phyloP scores from a whole-genome alignment of 2,329 filamentous ascomycete species.

The Dactylellina cionopaga region DNA sequence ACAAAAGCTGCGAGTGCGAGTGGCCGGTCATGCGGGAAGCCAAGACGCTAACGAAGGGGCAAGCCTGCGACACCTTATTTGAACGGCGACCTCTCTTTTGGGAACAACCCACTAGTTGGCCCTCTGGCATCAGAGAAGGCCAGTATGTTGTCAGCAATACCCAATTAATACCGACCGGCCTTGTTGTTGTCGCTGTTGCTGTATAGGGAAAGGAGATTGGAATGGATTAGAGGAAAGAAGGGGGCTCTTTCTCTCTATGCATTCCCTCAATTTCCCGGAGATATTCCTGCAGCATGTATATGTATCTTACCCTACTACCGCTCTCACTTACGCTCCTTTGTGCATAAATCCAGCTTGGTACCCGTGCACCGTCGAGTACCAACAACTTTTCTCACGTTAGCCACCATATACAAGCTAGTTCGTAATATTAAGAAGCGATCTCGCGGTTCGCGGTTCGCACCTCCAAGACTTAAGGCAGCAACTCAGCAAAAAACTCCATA shows the following conservation, averaged over 20 bases:
- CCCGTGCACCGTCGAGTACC: no score
- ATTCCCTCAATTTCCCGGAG: constrained; percentile 15
- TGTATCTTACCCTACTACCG: neutral
- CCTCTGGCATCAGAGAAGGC: constrained; percentile 32
- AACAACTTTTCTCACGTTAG: no score
- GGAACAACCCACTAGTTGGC: constrained; percentile 25
- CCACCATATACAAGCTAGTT: no score
- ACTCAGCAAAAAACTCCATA: neutral
- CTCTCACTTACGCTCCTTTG: neutral
- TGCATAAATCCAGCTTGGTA: no score
- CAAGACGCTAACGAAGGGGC: constrained; percentile 45
- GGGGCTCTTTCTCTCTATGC: no score
- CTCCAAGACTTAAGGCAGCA: constrained; percentile 24
- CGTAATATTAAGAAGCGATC: no score
- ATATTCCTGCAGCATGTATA: constrained; percentile 10
- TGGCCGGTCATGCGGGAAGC: constrained; percentile 42
- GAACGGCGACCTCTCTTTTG: constrained; percentile 52
- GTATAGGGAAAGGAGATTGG: neutral
- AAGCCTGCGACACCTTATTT: constrained; percentile 51
- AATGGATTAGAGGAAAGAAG: neutral
- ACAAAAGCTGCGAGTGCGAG: constrained; percentile 15
- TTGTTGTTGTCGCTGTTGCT: constrained; percentile 1
- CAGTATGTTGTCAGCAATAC: neutral
- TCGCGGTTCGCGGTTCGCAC: constrained; percentile 21
- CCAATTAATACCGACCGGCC: no score